Base-by-base conservation (phyloP, 306 rosid genomes). In the Cucurbita ficifolia region DNA sequence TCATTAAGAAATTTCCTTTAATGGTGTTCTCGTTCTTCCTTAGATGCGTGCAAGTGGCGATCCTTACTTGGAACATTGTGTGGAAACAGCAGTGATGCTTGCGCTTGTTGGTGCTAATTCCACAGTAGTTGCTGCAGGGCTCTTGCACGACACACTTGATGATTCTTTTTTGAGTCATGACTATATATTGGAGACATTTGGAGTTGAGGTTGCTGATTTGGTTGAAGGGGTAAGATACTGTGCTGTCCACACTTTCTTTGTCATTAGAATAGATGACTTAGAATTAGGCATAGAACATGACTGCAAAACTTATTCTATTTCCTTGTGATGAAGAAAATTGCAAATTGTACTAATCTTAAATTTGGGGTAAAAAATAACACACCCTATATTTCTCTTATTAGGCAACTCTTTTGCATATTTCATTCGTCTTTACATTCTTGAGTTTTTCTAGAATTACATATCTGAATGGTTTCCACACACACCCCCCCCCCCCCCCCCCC, bases 61-160 rank as follows among this genome's bases (percentile, higher is more conserved):
- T 87, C 99, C 91, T 0, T 95, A 95, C 84, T 82, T 95, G 90
- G 90, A 82, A 74, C 99, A 95, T 86, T 95, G 99, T 79, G 85
- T 95, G 75, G 97, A 95, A 78, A 95, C 99, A 1, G 97, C 99
- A 59, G 89, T 84, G 83, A 75, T 89, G 81, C 96, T 95, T 10
- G 99, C 99, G 13, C 74, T 85, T 83, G 87, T 95, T 29, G 99
- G 97, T 62, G 97, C 96, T 22, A 89, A 89, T 89, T 84, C 96
- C 0, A 87, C 96, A 29, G 90, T 95, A 42, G 96, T 95, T 80
- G 97, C 97, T 67, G 97, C 96, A 17, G 99, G 99, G 83, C 99
- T 95, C 63, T 86, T 95, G 79, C 99, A 91, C 70, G 99, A 95
- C 79, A 85, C 97, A 13, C 89, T 95, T 78, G 97, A 95, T 70